phyloP scores from a whole-genome alignment of 352 stramenopile species.

The Phytopythium ostracodes region DNA sequence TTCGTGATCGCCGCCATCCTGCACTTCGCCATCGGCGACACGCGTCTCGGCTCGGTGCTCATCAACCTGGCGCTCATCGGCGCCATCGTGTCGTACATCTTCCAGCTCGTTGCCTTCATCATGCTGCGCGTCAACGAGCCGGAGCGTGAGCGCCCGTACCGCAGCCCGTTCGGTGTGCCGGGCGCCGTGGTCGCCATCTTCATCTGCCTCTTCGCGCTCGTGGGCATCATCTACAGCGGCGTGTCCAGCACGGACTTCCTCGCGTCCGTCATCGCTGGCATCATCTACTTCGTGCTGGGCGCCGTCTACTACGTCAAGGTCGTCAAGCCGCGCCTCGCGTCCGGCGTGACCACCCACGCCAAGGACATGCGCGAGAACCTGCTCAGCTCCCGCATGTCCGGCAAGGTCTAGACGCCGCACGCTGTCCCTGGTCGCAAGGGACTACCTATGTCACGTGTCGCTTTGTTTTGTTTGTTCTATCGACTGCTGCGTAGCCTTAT shows the following conservation, averaged over 20 bases:
- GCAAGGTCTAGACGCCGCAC: conserved; percentile 17
- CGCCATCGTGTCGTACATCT: conserved; percentile 55
- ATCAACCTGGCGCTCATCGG: conserved; percentile 61
- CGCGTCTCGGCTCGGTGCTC: conserved; percentile 46
- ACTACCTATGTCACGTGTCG: no score
- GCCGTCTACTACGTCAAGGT: conserved; percentile 37
- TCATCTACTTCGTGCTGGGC: conserved; percentile 40
- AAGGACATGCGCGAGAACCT: conserved; percentile 44
- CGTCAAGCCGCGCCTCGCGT: conserved; percentile 29
- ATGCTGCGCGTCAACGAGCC: conserved; percentile 48
- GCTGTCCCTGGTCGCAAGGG: conserved; percentile 1
- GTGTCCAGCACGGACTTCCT: conserved; percentile 43
- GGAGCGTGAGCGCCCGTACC: conserved; percentile 43
- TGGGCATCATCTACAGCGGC: conserved; percentile 58
- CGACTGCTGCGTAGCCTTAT: background rate
- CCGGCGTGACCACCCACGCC: conserved; percentile 15
- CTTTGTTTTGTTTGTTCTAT: background rate
- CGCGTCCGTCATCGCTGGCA: conserved; percentile 37
- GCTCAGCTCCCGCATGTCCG: conserved; percentile 25
- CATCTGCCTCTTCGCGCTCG: conserved; percentile 40
- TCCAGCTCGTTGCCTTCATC: conserved; percentile 56
- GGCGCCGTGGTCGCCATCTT: conserved; percentile 39
- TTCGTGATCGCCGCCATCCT: conserved; percentile 38
- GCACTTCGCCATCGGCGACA: conserved; percentile 53
- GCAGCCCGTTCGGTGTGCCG: conserved; percentile 43